phyloP scores from a whole-genome alignment of 2,329 filamentous ascomycete species.

The Exophiala alcalophila region DNA sequence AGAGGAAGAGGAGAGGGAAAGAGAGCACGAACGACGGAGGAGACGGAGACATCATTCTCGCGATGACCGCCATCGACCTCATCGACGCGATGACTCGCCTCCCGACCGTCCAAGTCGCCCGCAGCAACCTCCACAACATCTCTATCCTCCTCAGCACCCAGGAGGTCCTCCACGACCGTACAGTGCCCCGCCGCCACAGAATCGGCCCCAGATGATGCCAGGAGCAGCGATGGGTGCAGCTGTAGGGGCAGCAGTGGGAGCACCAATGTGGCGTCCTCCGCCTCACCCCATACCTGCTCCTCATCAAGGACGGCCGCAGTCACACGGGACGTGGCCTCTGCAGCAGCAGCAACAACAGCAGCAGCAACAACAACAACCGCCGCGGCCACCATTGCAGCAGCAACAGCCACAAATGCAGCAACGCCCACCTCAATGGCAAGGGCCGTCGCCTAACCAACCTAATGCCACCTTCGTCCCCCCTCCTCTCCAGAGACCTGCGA shows the following conservation, averaged over 20 bases:
- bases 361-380: conserved; percentile 6
- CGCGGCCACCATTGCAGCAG: conserved; percentile 2
- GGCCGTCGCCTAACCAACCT: conserved; percentile 1
- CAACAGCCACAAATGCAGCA: conserved; percentile 4
- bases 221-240: no score
- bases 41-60: conserved; percentile 14
- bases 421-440: conserved; percentile 11
- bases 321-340: conserved; percentile 18
- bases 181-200: conserved; percentile 19
- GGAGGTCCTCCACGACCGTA: conserved; percentile 15
- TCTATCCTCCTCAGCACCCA: conserved; percentile 10
- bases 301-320: conserved; percentile 11
- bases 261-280: conserved; percentile 5
- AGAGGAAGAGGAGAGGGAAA: conserved; percentile 19
- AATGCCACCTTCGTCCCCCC: conserved; percentile 15
- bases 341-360: conserved; percentile 10
- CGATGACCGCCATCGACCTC: conserved; percentile 12
- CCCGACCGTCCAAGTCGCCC: conserved; percentile 12
- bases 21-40: conserved; percentile 12
- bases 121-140: conserved; percentile 13
- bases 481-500: conserved; percentile 14
- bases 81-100: conserved; percentile 17
- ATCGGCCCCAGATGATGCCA: conserved; percentile 6
- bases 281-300: conserved; percentile 6
- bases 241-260: conserved; percentile 2